A percentile compares a stretch with the other conserved stretches of the same genome.
Conservation (phyloP, 306 rosid genomes). For the Dalbergia cultrata region DNA sequence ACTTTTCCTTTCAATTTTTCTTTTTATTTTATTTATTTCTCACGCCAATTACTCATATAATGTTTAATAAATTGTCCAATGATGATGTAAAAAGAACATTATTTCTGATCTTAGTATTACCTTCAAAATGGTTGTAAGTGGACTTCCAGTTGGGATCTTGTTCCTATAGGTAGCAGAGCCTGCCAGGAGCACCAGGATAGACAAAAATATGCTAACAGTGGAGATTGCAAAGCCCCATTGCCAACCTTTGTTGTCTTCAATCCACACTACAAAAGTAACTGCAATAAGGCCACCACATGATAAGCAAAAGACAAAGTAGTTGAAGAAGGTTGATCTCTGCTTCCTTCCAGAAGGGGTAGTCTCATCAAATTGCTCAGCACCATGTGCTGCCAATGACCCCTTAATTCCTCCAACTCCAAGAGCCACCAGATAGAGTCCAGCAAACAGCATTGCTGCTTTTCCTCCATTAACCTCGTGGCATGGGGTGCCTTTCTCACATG, state of each 20-base stretch:
- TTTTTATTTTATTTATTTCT: no score
- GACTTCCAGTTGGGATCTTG: constrained; percentile 86
- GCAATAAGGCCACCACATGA: constrained; percentile 84
- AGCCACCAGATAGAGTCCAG: constrained; percentile 85
- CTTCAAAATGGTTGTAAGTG: constrained; percentile 87
- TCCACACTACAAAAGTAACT: constrained; percentile 92
- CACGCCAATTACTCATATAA: no score
- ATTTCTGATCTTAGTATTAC: constrained; percentile 39
- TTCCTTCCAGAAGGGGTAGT: constrained; percentile 69
- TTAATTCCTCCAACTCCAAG: constrained; percentile 93
- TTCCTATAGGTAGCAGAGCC: constrained; percentile 80
- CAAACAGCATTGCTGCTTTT: constrained; percentile 67
- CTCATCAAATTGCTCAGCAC: constrained; percentile 93
- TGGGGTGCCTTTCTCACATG: constrained; percentile 48
- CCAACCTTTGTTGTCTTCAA: constrained; percentile 95
- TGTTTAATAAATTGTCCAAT: background rate
- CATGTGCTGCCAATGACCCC: constrained; percentile 85
- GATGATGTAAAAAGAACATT: background rate
- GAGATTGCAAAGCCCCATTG: constrained; percentile 93
- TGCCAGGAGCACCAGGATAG: constrained; percentile 72
- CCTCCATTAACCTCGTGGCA: constrained; percentile 76
- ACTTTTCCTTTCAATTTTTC: no score
- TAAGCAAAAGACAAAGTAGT: constrained; percentile 83
- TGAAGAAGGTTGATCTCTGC: constrained; percentile 89
- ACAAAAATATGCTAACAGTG: constrained; percentile 69